Conservation (phyloP, 1,284 basidiomycete species). For the Rhizopogon hawkerae region DNA sequence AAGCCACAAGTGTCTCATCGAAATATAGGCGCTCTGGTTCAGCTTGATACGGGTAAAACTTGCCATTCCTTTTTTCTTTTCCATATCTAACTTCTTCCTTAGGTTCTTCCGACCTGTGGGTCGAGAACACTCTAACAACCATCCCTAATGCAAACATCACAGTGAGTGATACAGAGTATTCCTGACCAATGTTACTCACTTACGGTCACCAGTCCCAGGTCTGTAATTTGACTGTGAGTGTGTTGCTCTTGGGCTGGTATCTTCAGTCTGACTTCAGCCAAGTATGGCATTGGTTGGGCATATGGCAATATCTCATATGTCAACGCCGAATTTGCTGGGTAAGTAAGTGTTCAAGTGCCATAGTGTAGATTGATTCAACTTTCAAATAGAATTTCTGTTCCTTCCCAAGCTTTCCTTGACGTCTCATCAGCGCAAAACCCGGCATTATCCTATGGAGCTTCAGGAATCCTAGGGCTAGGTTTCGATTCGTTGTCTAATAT, state of each 20-base stretch:
- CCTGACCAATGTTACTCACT: constrained; percentile 9
- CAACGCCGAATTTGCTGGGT: constrained; percentile 62
- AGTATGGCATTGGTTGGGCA: constrained; percentile 78
- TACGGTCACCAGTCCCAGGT: constrained; percentile 29
- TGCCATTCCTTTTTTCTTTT: constrained; percentile 51
- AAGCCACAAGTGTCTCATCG: not conserved
- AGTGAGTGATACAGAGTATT: constrained; percentile 31
- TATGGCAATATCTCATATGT: constrained; percentile 54
- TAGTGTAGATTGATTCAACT: constrained; percentile 5
- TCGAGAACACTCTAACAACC: constrained; percentile 43
- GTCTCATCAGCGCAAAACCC: constrained; percentile 55
- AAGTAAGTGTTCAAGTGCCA: constrained; percentile 14
- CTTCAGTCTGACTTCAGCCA: constrained; percentile 5
- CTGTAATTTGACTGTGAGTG: constrained; percentile 54
- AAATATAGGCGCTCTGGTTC: constrained; percentile 42
- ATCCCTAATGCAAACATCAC: constrained; percentile 45
- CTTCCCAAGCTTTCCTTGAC: constrained; percentile 62
- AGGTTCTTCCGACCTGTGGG: constrained; percentile 55
- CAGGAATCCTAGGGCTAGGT: constrained; percentile 71
- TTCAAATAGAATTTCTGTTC: constrained; percentile 45
- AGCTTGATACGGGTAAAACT: constrained; percentile 77
- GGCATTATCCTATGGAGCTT: constrained; percentile 59
- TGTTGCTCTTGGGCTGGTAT: not conserved
- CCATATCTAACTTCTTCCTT: not conserved
- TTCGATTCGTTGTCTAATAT: constrained; percentile 67